phyloP scores from a whole-genome alignment of 148 eudicot species.

The Rheum nobile region DNA sequence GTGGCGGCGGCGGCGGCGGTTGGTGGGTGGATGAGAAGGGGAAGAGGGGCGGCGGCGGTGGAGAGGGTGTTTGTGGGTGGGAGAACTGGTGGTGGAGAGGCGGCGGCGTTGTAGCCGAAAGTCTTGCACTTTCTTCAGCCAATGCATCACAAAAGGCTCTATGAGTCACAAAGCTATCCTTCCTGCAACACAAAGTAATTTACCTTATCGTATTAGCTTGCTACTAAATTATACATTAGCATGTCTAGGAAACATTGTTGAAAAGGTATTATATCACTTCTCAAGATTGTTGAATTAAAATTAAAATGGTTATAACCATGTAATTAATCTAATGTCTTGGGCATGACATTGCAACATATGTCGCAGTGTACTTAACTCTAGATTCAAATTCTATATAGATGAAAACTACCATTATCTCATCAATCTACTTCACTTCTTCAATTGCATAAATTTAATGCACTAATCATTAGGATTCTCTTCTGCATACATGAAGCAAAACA shows the following conservation, averaged over 20 bases:
- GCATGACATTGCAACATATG: too few relatives aligned
- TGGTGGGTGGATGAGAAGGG: constrained; percentile 11
- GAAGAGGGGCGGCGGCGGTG: constrained; percentile 10
- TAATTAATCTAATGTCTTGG: background rate
- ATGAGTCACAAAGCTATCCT: constrained; percentile 74
- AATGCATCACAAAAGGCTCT: constrained; percentile 83
- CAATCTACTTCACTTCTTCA: background rate
- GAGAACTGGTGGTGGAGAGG: background rate
- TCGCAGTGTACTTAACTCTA: too few relatives aligned
- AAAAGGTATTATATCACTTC: too few relatives aligned
- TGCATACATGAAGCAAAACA: background rate
- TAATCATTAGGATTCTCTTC: background rate
- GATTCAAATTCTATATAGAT: background rate
- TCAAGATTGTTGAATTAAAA: too few relatives aligned
- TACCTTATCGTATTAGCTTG: too few relatives aligned
- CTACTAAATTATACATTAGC: too few relatives aligned
- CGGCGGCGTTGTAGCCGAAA: constrained; percentile 7
- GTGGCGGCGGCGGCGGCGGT: too few relatives aligned
- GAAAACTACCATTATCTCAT: background rate
- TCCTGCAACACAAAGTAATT: constrained; percentile 30
- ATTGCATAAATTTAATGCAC: background rate
- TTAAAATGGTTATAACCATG: background rate
- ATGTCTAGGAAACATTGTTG: too few relatives aligned
- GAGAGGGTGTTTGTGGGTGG: constrained; percentile 21
- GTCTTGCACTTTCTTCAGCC: constrained; percentile 74